Evolutionary conservation across 345 rosid genomes (phyloP), one percentile per base, ranked within the genome.

Genomic region (Iberis pinnata): DNA sequence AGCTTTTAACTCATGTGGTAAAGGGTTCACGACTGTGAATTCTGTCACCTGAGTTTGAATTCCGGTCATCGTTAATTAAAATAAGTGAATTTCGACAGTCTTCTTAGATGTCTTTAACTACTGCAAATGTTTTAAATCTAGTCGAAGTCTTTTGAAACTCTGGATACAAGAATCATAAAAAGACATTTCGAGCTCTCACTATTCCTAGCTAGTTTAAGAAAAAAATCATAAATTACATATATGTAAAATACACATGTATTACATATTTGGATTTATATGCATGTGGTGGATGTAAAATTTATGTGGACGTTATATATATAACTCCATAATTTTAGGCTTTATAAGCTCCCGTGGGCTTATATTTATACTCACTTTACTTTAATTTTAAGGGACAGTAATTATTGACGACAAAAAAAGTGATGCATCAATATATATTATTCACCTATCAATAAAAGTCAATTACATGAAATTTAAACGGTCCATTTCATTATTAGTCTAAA

Each of bases 311-410:
- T 33, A 49, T 25, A 42, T 24, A 57, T 25, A 36, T 9, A 19
- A 4, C 26, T 67, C 56, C 67, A 53, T 33, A 60, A 3, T 39
- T 12, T 53, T 48, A 47, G 62, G 72, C 72, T 48, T 67, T 43
- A 10, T 33, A 46, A 44, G 38, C 40, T 67, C 57, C 45, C 52
- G 56, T 46, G 56, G 61, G 61, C 56, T 53, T 42, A 44, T 58
- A 41, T 6, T n/a, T n/a, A n/a, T n/a, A n/a, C 51, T 2, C 39
- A 51, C 43, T 53, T 67, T 54, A 42, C 67, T 67, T 67, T 68
- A 48, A 32, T 17, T 32, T 61, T 9, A 60, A 53, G 72, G 49
- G 16, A 60, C 45, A 53, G 51, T 67, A 40, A 48, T 31, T 53
- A 32, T 53, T 53, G 54, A 59, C 70, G n/a, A n/a, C n/a, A n/a